Percentiles rank a stretch among this genome's conserved stretches.
These are phyloP conservation scores for Sodiomyces alkalinus DNA, from an alignment of 2,329 filamentous ascomycete genomes.

Conservation along the genomic window DNA sequence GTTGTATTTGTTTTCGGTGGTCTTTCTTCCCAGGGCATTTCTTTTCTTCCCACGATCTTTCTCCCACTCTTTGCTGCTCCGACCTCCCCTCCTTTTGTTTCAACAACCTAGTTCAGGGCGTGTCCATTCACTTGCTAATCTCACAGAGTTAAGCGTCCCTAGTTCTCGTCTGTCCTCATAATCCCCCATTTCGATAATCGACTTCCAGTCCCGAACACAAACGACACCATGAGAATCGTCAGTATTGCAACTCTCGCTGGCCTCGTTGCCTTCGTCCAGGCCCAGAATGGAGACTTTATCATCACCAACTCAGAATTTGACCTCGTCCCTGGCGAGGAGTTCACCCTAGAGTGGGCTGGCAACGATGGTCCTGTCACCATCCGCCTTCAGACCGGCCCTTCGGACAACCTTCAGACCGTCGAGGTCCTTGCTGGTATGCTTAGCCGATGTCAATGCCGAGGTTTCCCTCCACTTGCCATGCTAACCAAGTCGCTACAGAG, in stretches of 20 bases:
- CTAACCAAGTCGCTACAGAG: constrained; percentile 14
- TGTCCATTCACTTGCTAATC: no score
- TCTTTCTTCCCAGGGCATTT: no score
- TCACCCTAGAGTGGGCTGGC: constrained; percentile 26
- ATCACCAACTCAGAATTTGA: constrained; percentile 20
- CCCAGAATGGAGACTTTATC: constrained; percentile 9
- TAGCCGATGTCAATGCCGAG: not conserved
- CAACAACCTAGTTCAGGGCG: no score
- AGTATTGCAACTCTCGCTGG: constrained; percentile 14
- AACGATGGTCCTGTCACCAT: constrained; percentile 26
- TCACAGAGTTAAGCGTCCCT: no score
- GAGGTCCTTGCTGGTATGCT: constrained; percentile 20
- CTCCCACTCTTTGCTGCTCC: no score
- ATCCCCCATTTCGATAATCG: no score
- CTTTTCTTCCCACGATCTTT: no score
- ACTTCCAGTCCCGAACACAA: no score
- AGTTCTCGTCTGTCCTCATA: no score
- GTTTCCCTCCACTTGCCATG: not conserved
- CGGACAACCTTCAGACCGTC: constrained; percentile 19
- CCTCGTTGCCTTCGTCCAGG: constrained; percentile 15
- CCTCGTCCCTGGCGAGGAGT: constrained; percentile 22
- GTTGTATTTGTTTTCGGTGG: no score
- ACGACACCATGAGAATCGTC: constrained; percentile 18
- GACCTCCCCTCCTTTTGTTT: no score
- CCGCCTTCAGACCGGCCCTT: constrained; percentile 21